Base-by-base conservation (phyloP, 1,284 basidiomycete species). In the Calocybe gambosa region DNA sequence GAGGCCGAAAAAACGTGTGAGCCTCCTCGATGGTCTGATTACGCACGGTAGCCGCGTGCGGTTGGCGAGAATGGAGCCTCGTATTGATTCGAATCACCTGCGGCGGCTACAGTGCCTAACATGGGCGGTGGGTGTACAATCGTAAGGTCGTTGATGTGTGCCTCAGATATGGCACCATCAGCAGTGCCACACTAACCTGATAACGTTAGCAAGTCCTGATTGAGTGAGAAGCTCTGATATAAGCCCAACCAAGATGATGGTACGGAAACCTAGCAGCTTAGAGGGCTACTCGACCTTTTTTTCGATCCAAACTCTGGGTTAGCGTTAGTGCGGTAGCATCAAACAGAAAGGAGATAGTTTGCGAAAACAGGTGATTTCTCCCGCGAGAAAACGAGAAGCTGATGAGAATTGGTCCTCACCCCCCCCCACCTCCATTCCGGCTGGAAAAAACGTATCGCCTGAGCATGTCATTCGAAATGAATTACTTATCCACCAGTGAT, bases 1-100 rank as follows among this genome's bases (percentile, higher is more conserved):
- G 55, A 57, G 55, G 55, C 52, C 31, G 33, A 41, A 41, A 39
- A 45, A 57, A 55, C 51, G 53, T 57, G 55, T 47, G 38, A 28
- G 25, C 46, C 47, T 45, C 39, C 46, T n/a, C 45, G 26, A 43
- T 47, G 43, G 40, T 47, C 40, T 50, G 45, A 50, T 45, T 50
- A 45, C 36, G 45, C 42, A 43, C 48, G 26, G 20, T 41, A 29
- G 37, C 53, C 48, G 51, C 53, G 53, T 57, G 55, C 52, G 50
- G 50, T 47, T 42, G 48, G 48, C 50, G 54, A 39, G 33, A 47
- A 41, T 47, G 45, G 43, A 36, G 21, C 40, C 39, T 42, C 39
- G 45, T 19, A 20, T 45, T 25, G 26, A 28, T 28, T 37, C 39
- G 29, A 31, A 37, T 18, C 35, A 21, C 16, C 35, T 37, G 16